Base-by-base conservation (phyloP, 1,284 basidiomycete genomes). In the Tylopilus sp. region DNA sequence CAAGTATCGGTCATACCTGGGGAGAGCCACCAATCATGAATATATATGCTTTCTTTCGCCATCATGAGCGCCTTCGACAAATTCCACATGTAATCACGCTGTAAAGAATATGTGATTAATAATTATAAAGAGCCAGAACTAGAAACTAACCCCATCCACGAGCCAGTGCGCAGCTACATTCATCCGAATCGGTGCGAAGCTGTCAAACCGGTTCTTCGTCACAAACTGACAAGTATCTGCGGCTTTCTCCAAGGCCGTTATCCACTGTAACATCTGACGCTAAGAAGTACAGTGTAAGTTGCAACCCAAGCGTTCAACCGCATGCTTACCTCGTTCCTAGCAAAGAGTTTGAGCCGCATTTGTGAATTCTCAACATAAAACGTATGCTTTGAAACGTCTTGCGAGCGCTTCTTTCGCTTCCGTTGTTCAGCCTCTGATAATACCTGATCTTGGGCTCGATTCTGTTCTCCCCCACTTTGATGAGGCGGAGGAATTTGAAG, bases 101-200 rank as follows among this genome's bases (percentile, higher is more conserved):
- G 26, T 14, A 35, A 19, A 41, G 8, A 37, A 24, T 8, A 10
- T 5, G 3, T 7, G 29, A 22, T 64, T 20, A 46, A n/a, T 33
- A 6, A 1, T 17, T 13, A 52, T 33, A 15, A 31, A 25, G 20
- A 35, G 28, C 52, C 2, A 35, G 37, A 28, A 31, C 22, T 24
- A 52, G 11, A 37, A 15, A 75, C 86, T 64, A 59, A 93, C 91
- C 8, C 96, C 97, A 72, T 99, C 97, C n/a, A 98, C 94, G 5
- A 99, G 84, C 97, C 97, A 99, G 65, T 98, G 96, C 0, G 94
- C 92, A 33, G 92, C 89, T 3, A 95, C 95, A 64, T 98, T 95
- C 63, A 92, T 73, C 17, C 96, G 83, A 54, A 98, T 90, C 1
- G 97, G 97, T 4, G 96, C 90, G 72, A 97, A 99, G 61, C 92